phyloP scores from a whole-genome alignment of 148 eudicot species.

The Rhododendron simsii region DNA sequence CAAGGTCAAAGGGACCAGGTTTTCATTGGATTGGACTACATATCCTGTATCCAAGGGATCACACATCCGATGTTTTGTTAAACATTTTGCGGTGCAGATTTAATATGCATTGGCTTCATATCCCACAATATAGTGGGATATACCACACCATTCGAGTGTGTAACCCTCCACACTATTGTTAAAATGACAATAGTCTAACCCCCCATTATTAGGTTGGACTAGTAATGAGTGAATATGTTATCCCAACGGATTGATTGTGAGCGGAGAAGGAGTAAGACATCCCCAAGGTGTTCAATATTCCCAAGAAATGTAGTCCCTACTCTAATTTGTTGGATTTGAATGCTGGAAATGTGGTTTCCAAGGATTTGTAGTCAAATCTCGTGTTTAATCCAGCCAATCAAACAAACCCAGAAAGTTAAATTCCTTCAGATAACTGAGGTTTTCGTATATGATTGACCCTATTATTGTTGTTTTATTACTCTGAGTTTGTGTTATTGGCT shows the following conservation, averaged over 20 bases:
- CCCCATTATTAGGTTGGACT: background rate
- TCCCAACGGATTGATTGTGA: background rate
- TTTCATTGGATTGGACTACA: too few species aligned
- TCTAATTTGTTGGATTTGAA: background rate
- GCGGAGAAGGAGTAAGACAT: background rate
- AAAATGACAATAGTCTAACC: too few species aligned
- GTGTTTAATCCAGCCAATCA: background rate
- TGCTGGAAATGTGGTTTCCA: background rate
- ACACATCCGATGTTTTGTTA: too few species aligned
- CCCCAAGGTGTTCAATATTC: background rate
- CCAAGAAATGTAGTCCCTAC: background rate
- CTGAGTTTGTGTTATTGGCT: slow-evolving; percentile 5
- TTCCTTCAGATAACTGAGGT: background rate
- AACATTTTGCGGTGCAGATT: too few species aligned
- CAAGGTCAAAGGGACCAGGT: too few species aligned
- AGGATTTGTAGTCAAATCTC: background rate
- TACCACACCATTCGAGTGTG: too few species aligned
- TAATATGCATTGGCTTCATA: too few species aligned
- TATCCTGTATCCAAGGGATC: too few species aligned
- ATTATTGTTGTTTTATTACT: background rate
- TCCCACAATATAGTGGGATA: too few species aligned
- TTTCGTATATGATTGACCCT: background rate
- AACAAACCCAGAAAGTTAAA: background rate
- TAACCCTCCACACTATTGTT: too few species aligned
- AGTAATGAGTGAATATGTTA: background rate